phyloP scores from a whole-genome alignment of 768 basidiomycete species.

The Pulveroboletus sp. region DNA sequence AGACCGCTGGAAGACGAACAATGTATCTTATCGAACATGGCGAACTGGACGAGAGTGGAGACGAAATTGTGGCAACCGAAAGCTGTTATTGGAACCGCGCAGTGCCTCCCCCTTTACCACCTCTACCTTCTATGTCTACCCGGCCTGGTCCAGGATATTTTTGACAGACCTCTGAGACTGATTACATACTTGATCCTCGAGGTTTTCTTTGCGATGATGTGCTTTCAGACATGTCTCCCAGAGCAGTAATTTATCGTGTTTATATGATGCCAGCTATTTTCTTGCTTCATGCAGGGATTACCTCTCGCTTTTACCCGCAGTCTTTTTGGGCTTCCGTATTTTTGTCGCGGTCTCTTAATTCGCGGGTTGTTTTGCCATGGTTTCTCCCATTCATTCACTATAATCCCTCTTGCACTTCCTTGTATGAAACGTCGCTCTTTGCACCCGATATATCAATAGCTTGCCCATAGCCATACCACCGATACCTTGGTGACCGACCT shows the following conservation, averaged over 20 bases:
- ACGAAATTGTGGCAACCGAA: constrained; percentile 17
- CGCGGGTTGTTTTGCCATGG: background rate
- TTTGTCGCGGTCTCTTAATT: constrained; percentile 4
- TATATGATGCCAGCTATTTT: constrained; percentile 17
- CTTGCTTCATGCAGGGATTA: constrained; percentile 4
- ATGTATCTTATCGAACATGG: constrained; percentile 32
- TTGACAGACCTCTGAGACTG: constrained; percentile 12
- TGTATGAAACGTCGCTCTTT: constrained; percentile 5
- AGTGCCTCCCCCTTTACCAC: constrained; percentile 19
- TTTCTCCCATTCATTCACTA: background rate
- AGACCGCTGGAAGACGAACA: constrained; percentile 32
- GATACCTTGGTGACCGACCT: background rate
- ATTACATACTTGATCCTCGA: constrained; percentile 4
- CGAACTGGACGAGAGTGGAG: constrained; percentile 18
- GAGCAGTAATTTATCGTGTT: constrained; percentile 29
- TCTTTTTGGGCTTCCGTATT: constrained; percentile 10
- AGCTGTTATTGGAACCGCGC: constrained; percentile 19
- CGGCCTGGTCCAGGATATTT: constrained; percentile 28
- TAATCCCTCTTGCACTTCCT: constrained; percentile 9
- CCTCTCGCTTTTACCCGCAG: constrained; percentile 6
- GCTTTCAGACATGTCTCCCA: background rate
- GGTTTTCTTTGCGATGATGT: background rate
- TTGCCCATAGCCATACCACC: constrained; percentile 1
- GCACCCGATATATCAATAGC: constrained; percentile 2
- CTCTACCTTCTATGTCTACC: constrained; percentile 11